These are phyloP conservation scores for Cyclostephanos invisitatus DNA, from an alignment of 108 stramenopile genomes.

Conservation along the genomic window DNA sequence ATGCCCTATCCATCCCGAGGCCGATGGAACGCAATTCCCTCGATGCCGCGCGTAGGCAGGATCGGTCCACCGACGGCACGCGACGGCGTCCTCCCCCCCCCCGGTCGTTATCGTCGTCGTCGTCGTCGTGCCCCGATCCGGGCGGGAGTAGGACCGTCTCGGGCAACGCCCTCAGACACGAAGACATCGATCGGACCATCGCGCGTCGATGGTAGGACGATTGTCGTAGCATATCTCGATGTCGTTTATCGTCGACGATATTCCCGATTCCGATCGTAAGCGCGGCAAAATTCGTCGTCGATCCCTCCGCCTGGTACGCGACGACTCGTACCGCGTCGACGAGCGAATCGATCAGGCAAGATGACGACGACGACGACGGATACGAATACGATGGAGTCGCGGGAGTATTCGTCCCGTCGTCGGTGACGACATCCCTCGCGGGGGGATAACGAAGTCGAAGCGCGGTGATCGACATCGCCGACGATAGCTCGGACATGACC, in stretches of 20 bases:
- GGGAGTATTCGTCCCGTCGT: not conserved
- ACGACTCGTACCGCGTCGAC: constrained; percentile 35
- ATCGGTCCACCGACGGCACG: constrained; percentile 71
- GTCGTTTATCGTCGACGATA: constrained; percentile 2
- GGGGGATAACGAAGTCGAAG: constrained; percentile 67
- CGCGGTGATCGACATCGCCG: constrained; percentile 58
- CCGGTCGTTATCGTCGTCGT: constrained; percentile 1
- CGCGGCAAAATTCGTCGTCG: not conserved
- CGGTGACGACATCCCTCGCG: constrained; percentile 14
- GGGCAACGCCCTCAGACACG: constrained; percentile 58
- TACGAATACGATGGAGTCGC: constrained; percentile 5
- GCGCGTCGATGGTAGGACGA: constrained; percentile 23
- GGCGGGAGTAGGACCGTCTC: constrained; percentile 68
- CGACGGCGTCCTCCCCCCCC: constrained; percentile 60
- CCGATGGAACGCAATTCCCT: constrained; percentile 55
- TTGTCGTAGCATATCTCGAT: constrained; percentile 1
- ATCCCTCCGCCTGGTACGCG: not conserved
- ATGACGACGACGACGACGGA: constrained; percentile 32
- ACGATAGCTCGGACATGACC: constrained; percentile 62
- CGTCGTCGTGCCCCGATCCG: constrained; percentile 15
- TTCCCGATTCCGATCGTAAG: constrained; percentile 10
- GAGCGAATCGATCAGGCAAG: constrained; percentile 65
- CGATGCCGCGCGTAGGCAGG: constrained; percentile 64
- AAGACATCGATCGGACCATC: constrained; percentile 34
- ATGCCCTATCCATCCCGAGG: constrained; percentile 48